These are phyloP conservation scores for Craterostigma plantagineum DNA, from an alignment of 257 asterid genomes.

Conservation along the genomic window DNA sequence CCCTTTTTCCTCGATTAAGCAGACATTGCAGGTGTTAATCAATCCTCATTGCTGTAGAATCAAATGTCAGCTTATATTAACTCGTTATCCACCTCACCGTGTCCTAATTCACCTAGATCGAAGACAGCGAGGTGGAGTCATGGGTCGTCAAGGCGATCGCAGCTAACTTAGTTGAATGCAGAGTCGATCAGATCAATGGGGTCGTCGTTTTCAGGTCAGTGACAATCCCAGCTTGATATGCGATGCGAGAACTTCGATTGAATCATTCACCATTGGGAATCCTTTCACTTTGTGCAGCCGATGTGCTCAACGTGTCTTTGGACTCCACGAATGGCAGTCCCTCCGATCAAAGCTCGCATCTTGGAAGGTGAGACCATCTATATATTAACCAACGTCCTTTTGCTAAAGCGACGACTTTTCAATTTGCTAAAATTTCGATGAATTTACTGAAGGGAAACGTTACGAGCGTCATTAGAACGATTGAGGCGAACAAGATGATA, in stretches of 20 bases:
- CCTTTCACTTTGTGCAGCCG: slow-evolving; percentile 32
- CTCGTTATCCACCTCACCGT: not conserved
- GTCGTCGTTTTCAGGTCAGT: slow-evolving; percentile 58
- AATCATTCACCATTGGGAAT: slow-evolving; percentile 3
- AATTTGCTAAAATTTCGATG: not conserved
- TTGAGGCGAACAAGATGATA: slow-evolving; percentile 67
- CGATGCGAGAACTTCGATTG: not conserved
- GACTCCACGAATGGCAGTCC: slow-evolving; percentile 52
- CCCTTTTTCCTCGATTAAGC: slow-evolving; percentile 56
- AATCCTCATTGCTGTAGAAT: no score
- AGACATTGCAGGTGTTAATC: slow-evolving; percentile 40
- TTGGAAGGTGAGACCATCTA: slow-evolving; percentile 55
- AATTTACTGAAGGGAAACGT: slow-evolving; percentile 37
- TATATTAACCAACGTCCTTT: not conserved
- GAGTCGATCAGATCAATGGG: slow-evolving; percentile 86
- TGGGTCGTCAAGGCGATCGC: slow-evolving; percentile 94
- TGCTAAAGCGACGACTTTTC: not conserved
- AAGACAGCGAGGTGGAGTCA: slow-evolving; percentile 56
- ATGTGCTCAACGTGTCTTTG: slow-evolving; percentile 59
- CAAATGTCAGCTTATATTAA: not conserved
- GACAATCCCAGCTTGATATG: slow-evolving; percentile 1
- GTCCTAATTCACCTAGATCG: slow-evolving; percentile 28
- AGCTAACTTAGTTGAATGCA: slow-evolving; percentile 65
- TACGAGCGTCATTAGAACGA: slow-evolving; percentile 40
- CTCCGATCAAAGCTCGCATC: slow-evolving; percentile 59